Percentiles rank a stretch among this genome's conserved stretches.
Evolutionary conservation across 345 rosid species (phyloP).

Genomic region (Pistacia atlantica): DNA sequence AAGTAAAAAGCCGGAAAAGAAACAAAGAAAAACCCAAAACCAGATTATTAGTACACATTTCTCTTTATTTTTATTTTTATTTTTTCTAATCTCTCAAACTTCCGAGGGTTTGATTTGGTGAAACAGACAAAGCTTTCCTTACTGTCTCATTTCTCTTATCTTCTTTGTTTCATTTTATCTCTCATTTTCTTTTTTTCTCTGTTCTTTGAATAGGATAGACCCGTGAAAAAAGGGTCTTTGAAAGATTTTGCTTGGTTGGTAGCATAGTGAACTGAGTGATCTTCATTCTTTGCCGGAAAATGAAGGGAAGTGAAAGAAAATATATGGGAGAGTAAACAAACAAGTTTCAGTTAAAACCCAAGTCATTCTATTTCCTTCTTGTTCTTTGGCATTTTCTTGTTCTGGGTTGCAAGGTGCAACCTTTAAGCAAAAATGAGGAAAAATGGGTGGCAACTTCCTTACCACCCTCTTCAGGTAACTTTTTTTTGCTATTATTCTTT

Average conservation of each 20-base stretch:
- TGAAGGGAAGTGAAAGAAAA: slow-evolving; percentile 46
- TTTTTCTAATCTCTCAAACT: slow-evolving; percentile 23
- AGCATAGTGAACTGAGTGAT: slow-evolving; percentile 27
- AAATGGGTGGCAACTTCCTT: slow-evolving; percentile 99
- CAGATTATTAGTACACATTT: slow-evolving; percentile 22
- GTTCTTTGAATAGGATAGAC: slow-evolving; percentile 25
- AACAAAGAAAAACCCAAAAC: slow-evolving; percentile 42
- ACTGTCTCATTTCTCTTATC: slow-evolving; percentile 18
- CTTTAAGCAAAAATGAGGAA: slow-evolving; percentile 77
- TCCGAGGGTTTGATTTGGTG: slow-evolving; percentile 26
- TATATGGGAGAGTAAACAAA: not conserved
- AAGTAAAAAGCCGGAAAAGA: slow-evolving; percentile 40
- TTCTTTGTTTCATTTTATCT: slow-evolving; percentile 28
- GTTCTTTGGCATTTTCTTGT: slow-evolving; percentile 27
- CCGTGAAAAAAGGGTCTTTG: slow-evolving; percentile 37
- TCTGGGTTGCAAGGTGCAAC: slow-evolving; percentile 32
- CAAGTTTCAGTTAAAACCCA: slow-evolving; percentile 10
- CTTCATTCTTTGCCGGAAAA: slow-evolving; percentile 39
- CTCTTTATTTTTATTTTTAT: not conserved
- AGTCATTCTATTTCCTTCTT: slow-evolving; percentile 14
- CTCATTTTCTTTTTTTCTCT: slow-evolving; percentile 16
- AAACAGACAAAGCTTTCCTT: slow-evolving; percentile 36
- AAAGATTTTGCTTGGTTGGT: slow-evolving; percentile 26
- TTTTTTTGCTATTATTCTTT: slow-evolving; percentile 1
- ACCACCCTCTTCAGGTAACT: slow-evolving; percentile 95